Percentiles rank a stretch among this genome's conserved stretches.
Evolutionary conservation across 495 filamentous ascomycete genomes (phyloP).

Genomic region (Trichodelitschia bisporula): DNA sequence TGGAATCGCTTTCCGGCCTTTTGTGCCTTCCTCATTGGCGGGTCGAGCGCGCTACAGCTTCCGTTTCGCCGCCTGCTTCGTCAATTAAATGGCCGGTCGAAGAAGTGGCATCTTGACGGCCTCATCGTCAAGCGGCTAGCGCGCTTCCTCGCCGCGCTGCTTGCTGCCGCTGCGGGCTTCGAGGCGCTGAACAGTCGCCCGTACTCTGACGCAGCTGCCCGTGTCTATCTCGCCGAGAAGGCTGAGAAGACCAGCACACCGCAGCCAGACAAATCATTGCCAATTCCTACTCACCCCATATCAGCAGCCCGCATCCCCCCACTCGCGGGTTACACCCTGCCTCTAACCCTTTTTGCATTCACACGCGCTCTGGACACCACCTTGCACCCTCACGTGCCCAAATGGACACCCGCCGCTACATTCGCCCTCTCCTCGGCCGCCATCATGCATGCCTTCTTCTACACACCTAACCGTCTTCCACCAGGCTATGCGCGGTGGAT

Average conservation of each 20-base stretch:
- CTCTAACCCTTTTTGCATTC: slow-evolving; percentile 62
- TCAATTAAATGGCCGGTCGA: not conserved
- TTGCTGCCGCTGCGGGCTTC: slow-evolving; percentile 10
- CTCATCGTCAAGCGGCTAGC: not conserved
- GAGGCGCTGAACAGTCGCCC: slow-evolving; percentile 10
- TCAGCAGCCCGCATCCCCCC: slow-evolving; percentile 4
- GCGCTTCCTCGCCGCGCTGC: slow-evolving; percentile 10
- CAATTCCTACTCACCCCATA: not conserved
- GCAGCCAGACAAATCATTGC: not conserved
- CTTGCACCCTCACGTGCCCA: slow-evolving; percentile 32
- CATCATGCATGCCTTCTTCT: slow-evolving; percentile 87
- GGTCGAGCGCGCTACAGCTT: slow-evolving; percentile 43
- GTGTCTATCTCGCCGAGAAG: not conserved
- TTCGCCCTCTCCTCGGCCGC: slow-evolving; percentile 56
- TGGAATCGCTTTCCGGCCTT: slow-evolving; percentile 55
- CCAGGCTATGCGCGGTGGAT: slow-evolving; percentile 74
- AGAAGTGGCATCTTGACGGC: not conserved
- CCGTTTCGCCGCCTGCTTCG: slow-evolving; percentile 11
- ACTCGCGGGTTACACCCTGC: slow-evolving; percentile 55
- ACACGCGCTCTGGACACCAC: slow-evolving; percentile 40
- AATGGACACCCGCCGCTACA: slow-evolving; percentile 37
- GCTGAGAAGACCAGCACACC: slow-evolving; percentile 2
- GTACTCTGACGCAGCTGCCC: not conserved
- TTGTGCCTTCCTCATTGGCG: slow-evolving; percentile 52
- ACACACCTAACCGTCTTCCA: slow-evolving; percentile 42